Conservation (phyloP, 306 rosid genomes). For the Corylus heterophylla region DNA sequence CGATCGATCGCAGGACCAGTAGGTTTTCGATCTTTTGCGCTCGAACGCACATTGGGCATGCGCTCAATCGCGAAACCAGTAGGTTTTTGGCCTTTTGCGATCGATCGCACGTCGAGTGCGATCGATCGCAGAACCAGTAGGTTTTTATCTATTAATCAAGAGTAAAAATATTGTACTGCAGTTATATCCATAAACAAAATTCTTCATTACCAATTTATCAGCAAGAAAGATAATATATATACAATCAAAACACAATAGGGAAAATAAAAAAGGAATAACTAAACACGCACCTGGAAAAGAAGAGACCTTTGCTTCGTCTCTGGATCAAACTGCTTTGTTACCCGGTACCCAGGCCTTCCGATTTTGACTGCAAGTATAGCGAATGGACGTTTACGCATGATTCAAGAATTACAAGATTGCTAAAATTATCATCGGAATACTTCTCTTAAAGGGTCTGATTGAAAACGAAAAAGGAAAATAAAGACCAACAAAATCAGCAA, state of each 20-base stretch:
- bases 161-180: not conserved
- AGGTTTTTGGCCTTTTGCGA: too few relatives aligned
- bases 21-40: too few relatives aligned
- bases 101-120: too few relatives aligned
- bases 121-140: too few relatives aligned
- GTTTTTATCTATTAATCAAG: too few relatives aligned
- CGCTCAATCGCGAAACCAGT: too few relatives aligned
- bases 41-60: too few relatives aligned
- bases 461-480: not conserved
- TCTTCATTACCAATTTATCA: not conserved
- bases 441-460: not conserved
- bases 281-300: slow-evolving; percentile 70
- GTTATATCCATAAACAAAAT: not conserved
- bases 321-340: slow-evolving; percentile 86
- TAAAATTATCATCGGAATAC: not conserved
- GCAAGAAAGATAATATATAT: not conserved
- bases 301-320: slow-evolving; percentile 96
- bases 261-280: not conserved
- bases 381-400: not conserved
- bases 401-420: not conserved
- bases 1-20: too few relatives aligned
- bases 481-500: not conserved
- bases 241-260: not conserved
- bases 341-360: slow-evolving; percentile 94
- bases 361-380: slow-evolving; percentile 68